Base-by-base conservation (phyloP, 306 rosid genomes). In the Cicer pinnatifidum region DNA sequence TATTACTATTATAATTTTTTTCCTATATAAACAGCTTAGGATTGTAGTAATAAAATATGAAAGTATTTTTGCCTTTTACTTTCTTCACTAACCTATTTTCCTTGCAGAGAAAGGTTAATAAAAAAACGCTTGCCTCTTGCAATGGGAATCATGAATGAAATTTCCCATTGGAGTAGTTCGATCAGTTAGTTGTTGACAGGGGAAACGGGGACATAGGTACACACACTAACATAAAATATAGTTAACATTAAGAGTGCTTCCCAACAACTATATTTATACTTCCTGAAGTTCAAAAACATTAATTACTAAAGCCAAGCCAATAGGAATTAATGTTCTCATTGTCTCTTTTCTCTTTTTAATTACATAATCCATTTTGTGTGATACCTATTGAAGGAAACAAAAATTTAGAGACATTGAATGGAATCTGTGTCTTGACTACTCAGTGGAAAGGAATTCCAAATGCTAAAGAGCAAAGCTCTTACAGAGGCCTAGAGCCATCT, bases 91-190 rank as follows among this genome's bases (percentile, higher is more conserved):
- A n/a, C 19, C 19, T 9, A 8, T 20, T 39, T 67, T 46, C 61
- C 51, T 67, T 44, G 60, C 12, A 56, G 61, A 35, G 15, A 45
- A 47, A 54, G 33, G 37, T 54, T 15, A 10, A 44, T 56, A n/a
- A 58, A 60, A 60, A 56, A 67, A 57, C 74, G 39, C 39, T 67
- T 11, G 35, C 28, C 58, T 65, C 54, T 65, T 50, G 8, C 45
- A 62, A 48, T 6, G 7, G n/a, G 19, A 7, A 48, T 48, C 19
- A 48, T 6, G 8, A 48, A 48, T n/a, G 19, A 48, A 48, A n/a
- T 48, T 48, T n/a, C 54, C 19, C 17, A 48, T n/a, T n/a, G 7
- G 9, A 48, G 17, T 48, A 48, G 54, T 48, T 17, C 8, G 54
- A 12, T 6, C 54, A 48, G 19, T 48, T 48, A 48, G 19, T 48